Base-by-base conservation (phyloP, 176 grass and related monocot species). In the Ensete glaucum region DNA sequence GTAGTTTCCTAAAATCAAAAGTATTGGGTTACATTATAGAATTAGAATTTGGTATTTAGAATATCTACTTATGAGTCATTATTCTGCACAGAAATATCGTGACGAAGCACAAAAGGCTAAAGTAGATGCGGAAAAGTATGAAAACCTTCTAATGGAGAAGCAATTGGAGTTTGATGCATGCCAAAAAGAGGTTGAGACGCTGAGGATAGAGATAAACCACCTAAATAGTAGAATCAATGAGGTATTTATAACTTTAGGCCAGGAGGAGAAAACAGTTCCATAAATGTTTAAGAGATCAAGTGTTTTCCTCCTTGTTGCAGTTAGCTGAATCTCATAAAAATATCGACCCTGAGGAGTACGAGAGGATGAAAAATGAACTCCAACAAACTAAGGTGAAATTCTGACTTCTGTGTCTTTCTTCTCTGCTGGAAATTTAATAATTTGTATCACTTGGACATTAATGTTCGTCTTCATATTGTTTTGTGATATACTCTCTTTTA, bases 41-140 rank as follows among this genome's bases (percentile, higher is more conserved):
- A 43, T 43, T 43, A 43, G 34, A 43, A 43, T 43, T 43, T 43
- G 34, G 34, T 43, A 43, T 43, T 43, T 43, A 43, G 34, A 43
- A 43, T 43, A 43, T 43, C 34, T 43, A 43, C 34, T 43, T 43
- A 43, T 43, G 34, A 43, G 34, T 6, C 4, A 4, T 43, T 43
- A 43, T 71, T 75, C 53, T 9, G 2, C 74, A 52, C 81, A 98
- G 95, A 93, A 90, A 87, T 89, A 85, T 52, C 95, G 86, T 29
- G 82, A 93, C 57, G 90, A 85, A 77, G 80, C 84, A 76, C 88
- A 91, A 76, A 93, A 93, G 73, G 95, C 90, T 82, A 91, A 81
- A 84, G 62, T 89, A 62, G 90, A 91, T 80, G 87, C 82, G 69
- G 95, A 91, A 77, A 93, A 73, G 20, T 84, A 90, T 64, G 63